Percentiles rank a stretch among this genome's conserved stretches.
Evolutionary conservation across 768 basidiomycete species (phyloP).

Genomic region (Trametes cubensis): DNA sequence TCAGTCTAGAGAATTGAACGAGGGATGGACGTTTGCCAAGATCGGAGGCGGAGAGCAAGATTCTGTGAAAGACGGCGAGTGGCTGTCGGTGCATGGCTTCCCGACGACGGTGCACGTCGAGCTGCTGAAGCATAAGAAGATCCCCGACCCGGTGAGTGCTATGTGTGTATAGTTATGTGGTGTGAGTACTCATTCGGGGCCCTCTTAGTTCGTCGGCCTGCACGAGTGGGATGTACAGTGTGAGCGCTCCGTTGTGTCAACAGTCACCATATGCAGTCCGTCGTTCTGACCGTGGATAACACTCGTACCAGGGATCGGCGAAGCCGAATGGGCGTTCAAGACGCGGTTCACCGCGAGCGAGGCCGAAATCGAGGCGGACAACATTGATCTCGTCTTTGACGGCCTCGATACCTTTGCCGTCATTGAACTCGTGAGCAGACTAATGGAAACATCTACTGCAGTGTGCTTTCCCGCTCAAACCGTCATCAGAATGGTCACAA

Average conservation of each 20-base stretch:
- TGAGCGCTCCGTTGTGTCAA: slow-evolving; percentile 38
- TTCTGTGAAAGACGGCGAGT: slow-evolving; percentile 60
- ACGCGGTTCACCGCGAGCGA: slow-evolving; percentile 58
- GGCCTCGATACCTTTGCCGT: slow-evolving; percentile 88
- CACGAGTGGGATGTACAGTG: slow-evolving; percentile 93
- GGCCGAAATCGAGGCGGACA: slow-evolving; percentile 46
- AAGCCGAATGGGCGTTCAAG: slow-evolving; percentile 83
- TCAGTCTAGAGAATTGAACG: slow-evolving; percentile 36
- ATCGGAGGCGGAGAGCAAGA: slow-evolving; percentile 57
- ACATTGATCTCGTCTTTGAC: slow-evolving; percentile 82
- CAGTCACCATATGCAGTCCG: neutral
- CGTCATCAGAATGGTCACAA: slow-evolving; percentile 63
- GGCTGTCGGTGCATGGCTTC: slow-evolving; percentile 63
- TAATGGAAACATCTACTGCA: slow-evolving; percentile 1
- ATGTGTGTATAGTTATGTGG: neutral
- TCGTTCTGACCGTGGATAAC: neutral
- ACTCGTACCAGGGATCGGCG: slow-evolving; percentile 74
- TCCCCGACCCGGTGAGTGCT: slow-evolving; percentile 76
- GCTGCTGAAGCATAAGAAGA: slow-evolving; percentile 68
- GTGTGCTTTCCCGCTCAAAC: neutral
- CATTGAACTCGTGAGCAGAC: slow-evolving; percentile 59
- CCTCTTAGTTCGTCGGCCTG: slow-evolving; percentile 65
- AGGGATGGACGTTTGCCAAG: slow-evolving; percentile 71
- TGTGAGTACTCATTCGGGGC: slow-evolving; percentile 13
- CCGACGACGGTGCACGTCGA: slow-evolving; percentile 91